These are phyloP conservation scores for Ustilago lituana DNA, from an alignment of 1,284 basidiomycete species.

Conservation along the genomic window DNA sequence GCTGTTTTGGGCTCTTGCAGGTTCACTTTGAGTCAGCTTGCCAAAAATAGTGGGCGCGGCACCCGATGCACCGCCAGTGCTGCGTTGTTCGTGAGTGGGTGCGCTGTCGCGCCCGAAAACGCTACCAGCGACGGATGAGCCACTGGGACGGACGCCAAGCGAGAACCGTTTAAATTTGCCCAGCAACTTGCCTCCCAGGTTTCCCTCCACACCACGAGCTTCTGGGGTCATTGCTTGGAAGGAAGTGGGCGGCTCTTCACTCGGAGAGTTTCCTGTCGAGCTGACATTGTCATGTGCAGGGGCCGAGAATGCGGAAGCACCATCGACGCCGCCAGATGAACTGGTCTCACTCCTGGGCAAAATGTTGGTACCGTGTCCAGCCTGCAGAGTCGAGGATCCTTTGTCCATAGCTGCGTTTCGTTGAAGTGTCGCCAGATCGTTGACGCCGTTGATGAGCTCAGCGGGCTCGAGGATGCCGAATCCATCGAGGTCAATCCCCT, in stretches of 20 bases:
- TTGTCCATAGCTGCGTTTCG: constrained; percentile 4
- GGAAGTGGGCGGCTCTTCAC: constrained; percentile 50
- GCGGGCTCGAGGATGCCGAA: constrained; percentile 67
- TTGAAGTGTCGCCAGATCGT: constrained; percentile 44
- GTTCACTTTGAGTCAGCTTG: constrained; percentile 16
- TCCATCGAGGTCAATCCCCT: constrained; percentile 71
- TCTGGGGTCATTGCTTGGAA: constrained; percentile 61
- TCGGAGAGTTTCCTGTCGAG: constrained; percentile 6
- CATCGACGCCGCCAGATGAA: constrained; percentile 28
- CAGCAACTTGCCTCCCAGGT: constrained; percentile 53
- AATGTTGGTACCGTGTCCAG: constrained; percentile 8
- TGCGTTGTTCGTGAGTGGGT: not conserved
- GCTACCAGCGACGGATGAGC: constrained; percentile 1
- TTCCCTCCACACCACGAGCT: constrained; percentile 43
- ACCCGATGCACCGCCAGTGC: not conserved
- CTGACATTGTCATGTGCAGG: constrained; percentile 10
- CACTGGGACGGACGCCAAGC: constrained; percentile 26
- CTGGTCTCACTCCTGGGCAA: constrained; percentile 17
- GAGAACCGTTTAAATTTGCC: constrained; percentile 55
- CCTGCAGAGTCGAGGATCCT: constrained; percentile 12
- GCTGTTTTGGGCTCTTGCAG: not conserved
- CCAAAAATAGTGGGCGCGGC: constrained; percentile 13
- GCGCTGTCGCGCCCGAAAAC: constrained; percentile 13
- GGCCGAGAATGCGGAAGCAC: constrained; percentile 31
- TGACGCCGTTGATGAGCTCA: constrained; percentile 53